phyloP scores from a whole-genome alignment of 257 asterid species.

The Verbena officinalis region DNA sequence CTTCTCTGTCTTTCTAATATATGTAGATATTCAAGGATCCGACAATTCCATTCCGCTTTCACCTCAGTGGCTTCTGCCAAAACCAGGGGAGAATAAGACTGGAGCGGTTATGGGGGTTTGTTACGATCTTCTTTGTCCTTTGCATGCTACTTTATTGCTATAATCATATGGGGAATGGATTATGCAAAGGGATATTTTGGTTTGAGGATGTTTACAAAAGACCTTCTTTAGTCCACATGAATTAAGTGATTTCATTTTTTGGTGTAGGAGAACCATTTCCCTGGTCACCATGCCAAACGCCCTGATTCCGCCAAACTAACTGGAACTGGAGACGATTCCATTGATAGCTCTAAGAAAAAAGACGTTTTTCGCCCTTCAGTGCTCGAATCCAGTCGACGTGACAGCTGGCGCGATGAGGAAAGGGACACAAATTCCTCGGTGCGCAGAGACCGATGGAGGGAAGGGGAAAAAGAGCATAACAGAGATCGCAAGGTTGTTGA shows the following conservation, averaged over 20 bases:
- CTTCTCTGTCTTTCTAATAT: constrained; percentile 18
- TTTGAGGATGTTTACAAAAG: background rate
- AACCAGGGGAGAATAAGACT: constrained; percentile 79
- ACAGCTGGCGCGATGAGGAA: constrained; percentile 98
- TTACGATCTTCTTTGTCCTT: constrained; percentile 22
- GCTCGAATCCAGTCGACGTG: constrained; percentile 78
- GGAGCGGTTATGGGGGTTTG: constrained; percentile 71
- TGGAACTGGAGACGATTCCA: constrained; percentile 51
- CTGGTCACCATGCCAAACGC: constrained; percentile 42
- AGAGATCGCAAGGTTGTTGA: constrained; percentile 68
- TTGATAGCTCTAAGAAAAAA: constrained; percentile 68
- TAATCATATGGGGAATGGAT: background rate
- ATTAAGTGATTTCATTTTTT: background rate
- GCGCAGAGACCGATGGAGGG: constrained; percentile 91
- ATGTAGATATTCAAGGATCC: constrained; percentile 69
- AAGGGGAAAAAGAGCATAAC: constrained; percentile 72
- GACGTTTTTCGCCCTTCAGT: constrained; percentile 96
- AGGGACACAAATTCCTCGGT: constrained; percentile 77
- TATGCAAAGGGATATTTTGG: constrained; percentile 6
- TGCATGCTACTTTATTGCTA: background rate
- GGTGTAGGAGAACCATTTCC: constrained; percentile 56
- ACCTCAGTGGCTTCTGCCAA: constrained; percentile 96
- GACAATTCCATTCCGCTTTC: constrained; percentile 84
- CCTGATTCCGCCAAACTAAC: constrained; percentile 53
- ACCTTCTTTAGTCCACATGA: background rate